phyloP scores from a whole-genome alignment of 495 filamentous ascomycete genomes.

The Penicillium daleae region DNA sequence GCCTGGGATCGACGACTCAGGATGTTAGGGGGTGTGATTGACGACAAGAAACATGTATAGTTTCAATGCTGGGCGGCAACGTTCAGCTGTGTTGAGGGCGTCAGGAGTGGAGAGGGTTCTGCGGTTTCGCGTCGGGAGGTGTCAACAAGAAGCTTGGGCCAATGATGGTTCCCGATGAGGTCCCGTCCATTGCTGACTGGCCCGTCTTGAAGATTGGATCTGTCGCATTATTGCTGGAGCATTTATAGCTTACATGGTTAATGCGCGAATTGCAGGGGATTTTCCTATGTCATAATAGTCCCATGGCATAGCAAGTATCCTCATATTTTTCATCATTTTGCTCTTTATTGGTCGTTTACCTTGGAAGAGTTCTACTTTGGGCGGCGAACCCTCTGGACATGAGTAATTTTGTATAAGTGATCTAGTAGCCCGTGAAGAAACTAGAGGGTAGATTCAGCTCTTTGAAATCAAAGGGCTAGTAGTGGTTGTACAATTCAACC shows the following conservation, averaged over 20 bases:
- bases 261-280: neutral
- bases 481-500: too few species aligned
- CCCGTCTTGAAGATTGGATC: neutral
- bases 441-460: too few species aligned
- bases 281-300: neutral
- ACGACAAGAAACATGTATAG: conserved; percentile 13
- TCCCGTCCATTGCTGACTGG: neutral
- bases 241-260: neutral
- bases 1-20: conserved; percentile 34
- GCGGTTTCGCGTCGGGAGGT: conserved; percentile 37
- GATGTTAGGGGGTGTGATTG: conserved; percentile 7
- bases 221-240: neutral
- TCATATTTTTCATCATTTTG: too few species aligned
- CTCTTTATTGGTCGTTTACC: too few species aligned
- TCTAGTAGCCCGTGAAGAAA: too few species aligned
- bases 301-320: too few species aligned
- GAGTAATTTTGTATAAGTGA: too few species aligned
- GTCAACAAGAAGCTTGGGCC: conserved; percentile 53
- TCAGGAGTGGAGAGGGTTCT: conserved; percentile 29
- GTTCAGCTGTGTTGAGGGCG: conserved; percentile 14
- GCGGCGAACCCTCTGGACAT: too few species aligned
- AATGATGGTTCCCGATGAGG: conserved; percentile 25
- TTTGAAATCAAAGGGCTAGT: too few species aligned
- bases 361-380: too few species aligned
- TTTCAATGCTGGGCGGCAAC: conserved; percentile 18